phyloP scores from a whole-genome alignment of 1,284 basidiomycete genomes.

The Vanrija sp. region DNA sequence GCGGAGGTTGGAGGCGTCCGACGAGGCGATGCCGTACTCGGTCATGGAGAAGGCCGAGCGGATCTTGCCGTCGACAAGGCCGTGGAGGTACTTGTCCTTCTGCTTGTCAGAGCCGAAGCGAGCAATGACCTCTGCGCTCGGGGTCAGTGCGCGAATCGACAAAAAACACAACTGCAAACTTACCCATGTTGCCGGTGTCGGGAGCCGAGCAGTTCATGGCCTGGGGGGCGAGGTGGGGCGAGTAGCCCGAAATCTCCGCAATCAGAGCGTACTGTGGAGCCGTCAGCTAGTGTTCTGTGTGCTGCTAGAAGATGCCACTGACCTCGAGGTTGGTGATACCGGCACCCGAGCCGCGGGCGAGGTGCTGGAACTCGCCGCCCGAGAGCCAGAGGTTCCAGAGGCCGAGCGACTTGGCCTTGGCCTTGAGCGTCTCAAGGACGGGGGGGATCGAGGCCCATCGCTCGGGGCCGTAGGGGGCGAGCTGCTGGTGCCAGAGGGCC shows the following conservation, averaged over 20 bases:
- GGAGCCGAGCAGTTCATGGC: constrained; percentile 88
- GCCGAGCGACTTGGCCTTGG: constrained; percentile 77
- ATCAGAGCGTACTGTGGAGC: constrained; percentile 79
- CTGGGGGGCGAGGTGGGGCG: constrained; percentile 75
- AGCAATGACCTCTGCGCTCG: constrained; percentile 79
- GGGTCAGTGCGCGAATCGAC: constrained; percentile 11
- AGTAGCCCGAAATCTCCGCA: constrained; percentile 88
- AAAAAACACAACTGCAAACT: constrained; percentile 15
- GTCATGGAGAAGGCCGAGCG: constrained; percentile 95
- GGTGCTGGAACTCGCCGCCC: constrained; percentile 82
- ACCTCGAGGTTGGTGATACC: constrained; percentile 71
- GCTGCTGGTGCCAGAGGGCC: constrained; percentile 72
- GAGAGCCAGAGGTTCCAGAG: constrained; percentile 97
- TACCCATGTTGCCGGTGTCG: constrained; percentile 94
- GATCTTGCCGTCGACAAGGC: constrained; percentile 86
- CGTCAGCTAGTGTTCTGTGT: not conserved
- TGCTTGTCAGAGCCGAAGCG: constrained; percentile 85
- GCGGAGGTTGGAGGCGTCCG: constrained; percentile 92
- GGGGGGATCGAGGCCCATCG: constrained; percentile 84
- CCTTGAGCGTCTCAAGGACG: constrained; percentile 79
- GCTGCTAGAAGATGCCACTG: constrained; percentile 35
- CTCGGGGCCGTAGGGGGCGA: constrained; percentile 68
- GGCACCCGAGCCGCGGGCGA: constrained; percentile 61
- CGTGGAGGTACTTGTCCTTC: constrained; percentile 84
- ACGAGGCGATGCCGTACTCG: constrained; percentile 84